These are phyloP conservation scores for Ogataea haglerorum DNA, from an alignment of 805 yeast species.

Conservation along the genomic window DNA sequence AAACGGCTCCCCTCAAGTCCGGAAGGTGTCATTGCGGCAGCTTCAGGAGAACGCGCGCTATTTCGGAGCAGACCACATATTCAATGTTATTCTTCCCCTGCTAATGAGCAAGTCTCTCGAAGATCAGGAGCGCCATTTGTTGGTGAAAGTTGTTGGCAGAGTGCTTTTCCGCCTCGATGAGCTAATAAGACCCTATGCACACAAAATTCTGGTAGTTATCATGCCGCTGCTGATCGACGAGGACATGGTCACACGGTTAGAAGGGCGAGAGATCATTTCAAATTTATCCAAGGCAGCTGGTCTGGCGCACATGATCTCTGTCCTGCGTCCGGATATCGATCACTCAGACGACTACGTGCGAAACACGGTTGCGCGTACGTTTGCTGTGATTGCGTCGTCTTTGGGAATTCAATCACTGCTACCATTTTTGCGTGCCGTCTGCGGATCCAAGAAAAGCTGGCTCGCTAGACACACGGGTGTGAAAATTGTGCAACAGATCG, in stretches of 20 bases:
- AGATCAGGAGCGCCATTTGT: conserved; percentile 77
- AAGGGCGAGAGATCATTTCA: conserved; percentile 76
- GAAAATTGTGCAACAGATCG: conserved; percentile 71
- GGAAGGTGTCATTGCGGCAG: conserved; percentile 68
- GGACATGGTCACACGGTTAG: conserved; percentile 67
- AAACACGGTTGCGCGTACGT: conserved; percentile 68
- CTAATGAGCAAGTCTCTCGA: conserved; percentile 68
- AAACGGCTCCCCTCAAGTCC: conserved; percentile 66
- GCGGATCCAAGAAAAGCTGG: conserved; percentile 74
- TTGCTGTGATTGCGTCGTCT: conserved; percentile 81
- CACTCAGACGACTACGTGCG: conserved; percentile 78
- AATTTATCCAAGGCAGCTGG: conserved; percentile 81
- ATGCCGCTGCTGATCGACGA: conserved; percentile 81
- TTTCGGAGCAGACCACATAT: conserved; percentile 68
- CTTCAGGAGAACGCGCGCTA: conserved; percentile 59
- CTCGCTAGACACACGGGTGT: conserved; percentile 81
- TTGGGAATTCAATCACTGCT: conserved; percentile 67
- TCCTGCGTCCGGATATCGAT: conserved; percentile 78
- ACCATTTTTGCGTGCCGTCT: conserved; percentile 80
- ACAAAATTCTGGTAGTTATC: conserved; percentile 65
- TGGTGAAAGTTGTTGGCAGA: conserved; percentile 74
- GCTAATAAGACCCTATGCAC: conserved; percentile 66
- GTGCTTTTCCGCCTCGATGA: conserved; percentile 64
- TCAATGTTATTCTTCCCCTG: conserved; percentile 72
- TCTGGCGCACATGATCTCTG: conserved; percentile 70